A percentile compares a stretch with the other conserved stretches of the same genome.
Conservation (phyloP, 2,329 filamentous ascomycete species). For the Xylaria arbuscula region DNA sequence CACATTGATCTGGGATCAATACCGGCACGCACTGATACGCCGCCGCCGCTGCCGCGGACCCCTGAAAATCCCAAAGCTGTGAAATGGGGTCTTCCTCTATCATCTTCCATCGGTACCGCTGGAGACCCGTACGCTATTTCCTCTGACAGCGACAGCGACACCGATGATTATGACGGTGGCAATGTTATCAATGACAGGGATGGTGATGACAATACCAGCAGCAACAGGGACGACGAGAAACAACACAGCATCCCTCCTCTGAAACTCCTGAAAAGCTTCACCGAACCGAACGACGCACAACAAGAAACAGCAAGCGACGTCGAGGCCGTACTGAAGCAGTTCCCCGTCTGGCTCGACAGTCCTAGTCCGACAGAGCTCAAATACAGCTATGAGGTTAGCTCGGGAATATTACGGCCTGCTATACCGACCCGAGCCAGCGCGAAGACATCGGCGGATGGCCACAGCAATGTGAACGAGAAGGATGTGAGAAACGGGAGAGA, state of each 20-base stretch:
- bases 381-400: not conserved
- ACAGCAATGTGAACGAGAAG: not conserved
- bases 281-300: not conserved
- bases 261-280: constrained; percentile 14
- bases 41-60: constrained; percentile 8
- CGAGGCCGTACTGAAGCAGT: constrained; percentile 24
- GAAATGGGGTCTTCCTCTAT: not conserved
- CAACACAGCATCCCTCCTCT: not conserved
- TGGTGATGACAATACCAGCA: not conserved
- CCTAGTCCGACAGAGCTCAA: not conserved
- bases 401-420: not conserved
- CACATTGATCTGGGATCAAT: not conserved
- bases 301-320: constrained; percentile 31
- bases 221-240: not conserved
- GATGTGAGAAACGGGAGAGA: not conserved
- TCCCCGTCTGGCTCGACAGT: constrained; percentile 18
- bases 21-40: not conserved
- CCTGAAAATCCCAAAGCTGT: not conserved
- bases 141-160: constrained; percentile 40
- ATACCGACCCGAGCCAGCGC: not conserved
- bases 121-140: constrained; percentile 43
- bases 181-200: no score
- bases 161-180: not conserved
- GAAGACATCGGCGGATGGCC: not conserved
- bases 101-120: constrained; percentile 18